Evolutionary conservation across 164 flowering plant species (phyloP).

Genomic region (Sextonia rubra): DNA sequence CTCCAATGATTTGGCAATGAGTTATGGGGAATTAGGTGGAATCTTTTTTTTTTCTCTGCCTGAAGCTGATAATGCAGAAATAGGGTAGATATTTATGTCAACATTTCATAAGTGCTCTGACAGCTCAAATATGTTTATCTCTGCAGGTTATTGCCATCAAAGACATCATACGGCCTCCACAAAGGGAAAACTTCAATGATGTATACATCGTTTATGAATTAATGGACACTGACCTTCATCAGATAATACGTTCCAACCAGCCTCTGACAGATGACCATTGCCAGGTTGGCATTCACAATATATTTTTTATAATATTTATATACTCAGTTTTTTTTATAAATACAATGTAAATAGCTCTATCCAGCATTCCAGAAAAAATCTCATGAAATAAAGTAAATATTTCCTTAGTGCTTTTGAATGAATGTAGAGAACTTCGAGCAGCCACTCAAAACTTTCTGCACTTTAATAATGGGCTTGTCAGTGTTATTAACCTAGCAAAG

Average conservation of each 20-base stretch:
- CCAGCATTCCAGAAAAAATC: too few species aligned
- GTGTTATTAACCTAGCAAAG: too few species aligned
- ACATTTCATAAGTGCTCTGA: background rate
- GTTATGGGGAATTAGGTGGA: background rate
- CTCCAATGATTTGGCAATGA: background rate
- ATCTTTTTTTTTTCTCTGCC: background rate
- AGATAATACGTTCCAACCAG: constrained; percentile 77
- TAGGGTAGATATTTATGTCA: too few species aligned
- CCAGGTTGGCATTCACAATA: constrained; percentile 42
- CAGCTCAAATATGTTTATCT: too few species aligned
- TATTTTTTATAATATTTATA: too few species aligned
- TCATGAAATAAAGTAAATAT: too few species aligned
- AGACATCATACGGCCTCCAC: constrained; percentile 90
- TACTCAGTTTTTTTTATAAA: too few species aligned
- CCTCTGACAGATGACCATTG: constrained; percentile 77
- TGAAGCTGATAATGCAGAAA: background rate
- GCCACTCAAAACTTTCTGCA: too few species aligned
- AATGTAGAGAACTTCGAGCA: too few species aligned
- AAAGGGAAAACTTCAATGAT: constrained; percentile 70
- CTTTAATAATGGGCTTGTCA: too few species aligned
- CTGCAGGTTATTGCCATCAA: constrained; percentile 65
- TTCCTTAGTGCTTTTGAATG: too few species aligned
- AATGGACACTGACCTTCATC: constrained; percentile 95
- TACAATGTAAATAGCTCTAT: too few species aligned
- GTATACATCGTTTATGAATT: constrained; percentile 82